A percentile compares a stretch with the other conserved stretches of the same genome.
These are phyloP conservation scores for Trichoderma erinaceum DNA, from an alignment of 495 filamentous ascomycete genomes.

Conservation along the genomic window DNA sequence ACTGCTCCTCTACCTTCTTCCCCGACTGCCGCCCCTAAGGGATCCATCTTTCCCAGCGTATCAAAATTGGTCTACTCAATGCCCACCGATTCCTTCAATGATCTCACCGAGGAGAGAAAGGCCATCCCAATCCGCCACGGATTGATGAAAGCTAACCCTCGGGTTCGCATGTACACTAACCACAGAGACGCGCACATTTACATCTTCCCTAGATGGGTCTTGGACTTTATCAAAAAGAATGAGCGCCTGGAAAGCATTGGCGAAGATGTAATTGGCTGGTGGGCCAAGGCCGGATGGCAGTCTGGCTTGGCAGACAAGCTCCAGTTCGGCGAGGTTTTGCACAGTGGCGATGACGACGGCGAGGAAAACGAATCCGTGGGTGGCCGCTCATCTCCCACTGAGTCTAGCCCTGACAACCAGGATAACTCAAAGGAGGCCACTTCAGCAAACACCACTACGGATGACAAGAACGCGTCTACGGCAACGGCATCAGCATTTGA, in stretches of 20 bases:
- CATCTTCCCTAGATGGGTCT: slow-evolving; percentile 84
- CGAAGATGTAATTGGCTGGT: slow-evolving; percentile 90
- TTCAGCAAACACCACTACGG: background rate
- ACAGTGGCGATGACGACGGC: slow-evolving; percentile 27
- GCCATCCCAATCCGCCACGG: slow-evolving; percentile 64
- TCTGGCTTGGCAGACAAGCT: slow-evolving; percentile 71
- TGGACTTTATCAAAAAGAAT: slow-evolving; percentile 71
- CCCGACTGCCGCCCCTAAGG: slow-evolving; percentile 49
- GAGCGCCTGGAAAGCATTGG: slow-evolving; percentile 76
- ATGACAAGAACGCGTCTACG: background rate
- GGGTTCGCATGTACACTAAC: slow-evolving; percentile 68
- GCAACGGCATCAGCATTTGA: slow-evolving; percentile 23
- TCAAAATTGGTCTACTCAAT: slow-evolving; percentile 64
- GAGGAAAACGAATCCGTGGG: slow-evolving; percentile 25
- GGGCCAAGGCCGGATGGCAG: slow-evolving; percentile 93
- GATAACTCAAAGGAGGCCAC: background rate
- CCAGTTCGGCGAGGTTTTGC: slow-evolving; percentile 59
- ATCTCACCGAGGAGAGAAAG: slow-evolving; percentile 65
- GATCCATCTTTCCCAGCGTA: slow-evolving; percentile 57
- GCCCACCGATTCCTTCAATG: slow-evolving; percentile 80
- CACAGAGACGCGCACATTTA: slow-evolving; percentile 90
- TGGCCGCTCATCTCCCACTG: slow-evolving; percentile 27
- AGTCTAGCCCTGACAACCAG: slow-evolving; percentile 8
- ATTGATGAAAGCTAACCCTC: slow-evolving; percentile 62
- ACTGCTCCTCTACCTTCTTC: slow-evolving; percentile 56